phyloP scores from a whole-genome alignment of 805 yeast genomes.

The Alloascoidea hylecoeti region DNA sequence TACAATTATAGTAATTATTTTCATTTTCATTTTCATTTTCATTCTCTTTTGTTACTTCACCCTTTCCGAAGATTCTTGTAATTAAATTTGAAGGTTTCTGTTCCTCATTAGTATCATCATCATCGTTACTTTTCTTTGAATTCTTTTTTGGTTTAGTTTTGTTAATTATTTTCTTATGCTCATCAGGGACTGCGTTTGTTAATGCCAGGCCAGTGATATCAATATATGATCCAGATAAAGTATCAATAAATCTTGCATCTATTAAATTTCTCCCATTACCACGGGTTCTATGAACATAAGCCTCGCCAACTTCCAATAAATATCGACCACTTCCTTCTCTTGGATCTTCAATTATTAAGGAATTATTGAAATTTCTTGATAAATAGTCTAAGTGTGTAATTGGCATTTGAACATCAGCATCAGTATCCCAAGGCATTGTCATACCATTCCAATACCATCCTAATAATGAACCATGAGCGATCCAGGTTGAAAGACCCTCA shows the following conservation, averaged over 20 bases:
- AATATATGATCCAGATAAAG: constrained; percentile 41
- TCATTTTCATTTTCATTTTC: not conserved
- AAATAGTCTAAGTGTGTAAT: constrained; percentile 30
- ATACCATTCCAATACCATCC: constrained; percentile 38
- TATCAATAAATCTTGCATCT: constrained; percentile 47
- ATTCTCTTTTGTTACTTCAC: not conserved
- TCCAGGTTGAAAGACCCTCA: constrained; percentile 28
- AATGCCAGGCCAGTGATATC: constrained; percentile 38
- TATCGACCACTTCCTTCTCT: constrained; percentile 29
- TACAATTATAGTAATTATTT: constrained; percentile 25
- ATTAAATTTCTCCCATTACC: constrained; percentile 34
- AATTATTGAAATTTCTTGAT: constrained; percentile 30
- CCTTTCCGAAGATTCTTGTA: too few relatives aligned
- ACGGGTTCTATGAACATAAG: constrained; percentile 31
- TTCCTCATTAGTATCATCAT: not conserved
- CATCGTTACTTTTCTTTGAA: not conserved
- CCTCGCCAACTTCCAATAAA: constrained; percentile 32
- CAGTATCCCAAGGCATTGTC: constrained; percentile 38
- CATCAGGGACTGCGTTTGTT: constrained; percentile 8
- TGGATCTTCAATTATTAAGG: constrained; percentile 29
- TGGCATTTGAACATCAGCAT: constrained; percentile 36
- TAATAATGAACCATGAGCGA: constrained; percentile 31
- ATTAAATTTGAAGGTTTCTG: not conserved
- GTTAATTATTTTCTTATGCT: too few relatives aligned
- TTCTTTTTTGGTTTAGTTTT: constrained; percentile 1